These are phyloP conservation scores for Pythium utonaiense DNA, from an alignment of 352 stramenopile species.

Conservation along the genomic window DNA sequence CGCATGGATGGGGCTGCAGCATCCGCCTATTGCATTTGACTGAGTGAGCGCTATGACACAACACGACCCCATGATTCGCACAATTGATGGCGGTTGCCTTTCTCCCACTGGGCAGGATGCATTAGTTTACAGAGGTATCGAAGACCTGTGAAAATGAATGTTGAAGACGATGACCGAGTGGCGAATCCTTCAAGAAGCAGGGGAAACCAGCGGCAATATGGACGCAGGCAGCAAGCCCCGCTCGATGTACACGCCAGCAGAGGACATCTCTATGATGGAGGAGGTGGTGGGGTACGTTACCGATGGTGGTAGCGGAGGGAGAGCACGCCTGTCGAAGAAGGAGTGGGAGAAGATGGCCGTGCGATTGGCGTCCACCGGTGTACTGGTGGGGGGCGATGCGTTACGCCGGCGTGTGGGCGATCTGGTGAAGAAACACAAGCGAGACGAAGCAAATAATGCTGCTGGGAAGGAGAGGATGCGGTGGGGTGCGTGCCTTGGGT, in stretches of 20 bases:
- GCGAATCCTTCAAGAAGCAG: no score
- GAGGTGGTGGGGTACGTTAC: background rate
- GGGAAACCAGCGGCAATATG: background rate
- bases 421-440: conserved; percentile 12
- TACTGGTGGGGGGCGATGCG: conserved; percentile 1
- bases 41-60: no score
- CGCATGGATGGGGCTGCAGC: no score
- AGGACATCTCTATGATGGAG: conserved; percentile 1
- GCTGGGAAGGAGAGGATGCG: conserved; percentile 5
- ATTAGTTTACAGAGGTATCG: background rate
- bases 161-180: background rate
- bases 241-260: background rate
- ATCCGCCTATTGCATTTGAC: no score
- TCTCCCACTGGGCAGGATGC: background rate
- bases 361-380: background rate
- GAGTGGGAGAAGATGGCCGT: background rate
- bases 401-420: conserved; percentile 10
- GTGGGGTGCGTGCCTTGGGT: conserved; percentile 15
- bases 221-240: conserved; percentile 5
- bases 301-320: background rate
- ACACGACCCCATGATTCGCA: no score
- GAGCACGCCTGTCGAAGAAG: background rate
- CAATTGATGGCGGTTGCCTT: background rate
- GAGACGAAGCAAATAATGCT: background rate
- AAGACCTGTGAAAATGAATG: conserved; percentile 5